Conservation (phyloP, 495 filamentous ascomycete species). For the Podospora tetraspora region DNA sequence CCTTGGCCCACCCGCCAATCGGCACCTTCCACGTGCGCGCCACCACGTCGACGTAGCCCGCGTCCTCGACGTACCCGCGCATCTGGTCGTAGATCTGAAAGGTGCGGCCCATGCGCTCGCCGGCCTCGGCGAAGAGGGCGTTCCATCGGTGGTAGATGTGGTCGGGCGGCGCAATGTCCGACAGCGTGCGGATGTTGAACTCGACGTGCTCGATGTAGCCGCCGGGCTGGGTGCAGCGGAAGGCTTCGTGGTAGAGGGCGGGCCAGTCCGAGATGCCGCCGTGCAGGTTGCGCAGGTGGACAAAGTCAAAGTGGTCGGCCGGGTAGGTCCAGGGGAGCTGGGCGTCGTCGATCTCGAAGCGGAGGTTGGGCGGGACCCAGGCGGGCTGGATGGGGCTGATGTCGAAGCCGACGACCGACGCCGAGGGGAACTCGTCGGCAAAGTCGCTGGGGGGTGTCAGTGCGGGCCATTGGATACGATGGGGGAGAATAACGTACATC, state of each 20-base stretch:
- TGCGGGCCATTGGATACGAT: neutral
- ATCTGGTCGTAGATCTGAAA: constrained; percentile 7
- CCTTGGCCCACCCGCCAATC: constrained; percentile 15
- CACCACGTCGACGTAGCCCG: constrained; percentile 6
- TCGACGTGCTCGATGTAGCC: constrained; percentile 14
- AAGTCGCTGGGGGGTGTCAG: constrained; percentile 40
- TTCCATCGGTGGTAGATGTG: constrained; percentile 12
- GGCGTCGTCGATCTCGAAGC: constrained; percentile 52
- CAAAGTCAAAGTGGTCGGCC: neutral
- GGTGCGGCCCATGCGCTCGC: constrained; percentile 13
- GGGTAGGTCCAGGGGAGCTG: constrained; percentile 8
- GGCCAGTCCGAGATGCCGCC: constrained; percentile 9
- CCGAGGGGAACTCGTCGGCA: constrained; percentile 48
- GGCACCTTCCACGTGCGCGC: constrained; percentile 14
- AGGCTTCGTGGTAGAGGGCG: neutral
- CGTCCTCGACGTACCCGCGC: neutral
- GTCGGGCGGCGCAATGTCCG: neutral
- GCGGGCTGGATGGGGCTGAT: constrained; percentile 47
- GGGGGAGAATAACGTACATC: constrained; percentile 23
- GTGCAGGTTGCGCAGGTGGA: neutral
- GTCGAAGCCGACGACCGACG: constrained; percentile 52
- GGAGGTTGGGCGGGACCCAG: constrained; percentile 46
- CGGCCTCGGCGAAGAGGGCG: constrained; percentile 6
- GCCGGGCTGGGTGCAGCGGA: constrained; percentile 2
- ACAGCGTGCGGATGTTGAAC: constrained; percentile 9